Percentiles rank a stretch among this genome's conserved stretches.
These are phyloP conservation scores for Symbiodinium pilosum DNA, from an alignment of 73 alveolate genomes.

Conservation along the genomic window DNA sequence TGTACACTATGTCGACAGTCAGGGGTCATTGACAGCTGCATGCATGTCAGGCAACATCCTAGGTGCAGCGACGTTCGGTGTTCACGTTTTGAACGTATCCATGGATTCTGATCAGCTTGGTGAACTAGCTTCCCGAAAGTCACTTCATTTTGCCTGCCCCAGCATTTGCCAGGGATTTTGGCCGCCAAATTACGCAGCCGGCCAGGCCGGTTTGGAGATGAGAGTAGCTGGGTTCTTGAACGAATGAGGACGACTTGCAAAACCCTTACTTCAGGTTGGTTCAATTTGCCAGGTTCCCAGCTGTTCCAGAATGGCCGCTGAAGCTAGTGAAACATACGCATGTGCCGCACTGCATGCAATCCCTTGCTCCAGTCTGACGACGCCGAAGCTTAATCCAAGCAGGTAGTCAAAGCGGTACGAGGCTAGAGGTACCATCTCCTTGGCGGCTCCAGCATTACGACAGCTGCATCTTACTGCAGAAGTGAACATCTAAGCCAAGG, in stretches of 20 bases:
- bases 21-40: background rate
- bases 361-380: too few relatives aligned
- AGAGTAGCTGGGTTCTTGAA: too few relatives aligned
- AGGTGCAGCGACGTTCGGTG: background rate
- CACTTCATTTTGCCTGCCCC: background rate
- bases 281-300: too few relatives aligned
- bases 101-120: too few relatives aligned
- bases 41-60: background rate
- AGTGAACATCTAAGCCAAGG: background rate
- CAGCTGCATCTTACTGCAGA: background rate
- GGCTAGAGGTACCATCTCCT: background rate
- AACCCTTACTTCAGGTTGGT: too few relatives aligned
- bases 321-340: too few relatives aligned
- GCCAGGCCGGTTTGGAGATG: too few relatives aligned
- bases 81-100: too few relatives aligned
- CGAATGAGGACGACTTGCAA: too few relatives aligned
- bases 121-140: background rate
- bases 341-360: too few relatives aligned
- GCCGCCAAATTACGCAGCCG: background rate
- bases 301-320: too few relatives aligned
- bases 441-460: background rate
- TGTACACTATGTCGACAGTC: background rate
- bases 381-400: background rate
- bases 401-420: background rate
- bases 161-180: slow-evolving; percentile 13